Percentiles rank a stretch among this genome's conserved stretches.
Evolutionary conservation across 2,329 filamentous ascomycete genomes (phyloP).

Genomic region (Chrysoporthe puriensis): DNA sequence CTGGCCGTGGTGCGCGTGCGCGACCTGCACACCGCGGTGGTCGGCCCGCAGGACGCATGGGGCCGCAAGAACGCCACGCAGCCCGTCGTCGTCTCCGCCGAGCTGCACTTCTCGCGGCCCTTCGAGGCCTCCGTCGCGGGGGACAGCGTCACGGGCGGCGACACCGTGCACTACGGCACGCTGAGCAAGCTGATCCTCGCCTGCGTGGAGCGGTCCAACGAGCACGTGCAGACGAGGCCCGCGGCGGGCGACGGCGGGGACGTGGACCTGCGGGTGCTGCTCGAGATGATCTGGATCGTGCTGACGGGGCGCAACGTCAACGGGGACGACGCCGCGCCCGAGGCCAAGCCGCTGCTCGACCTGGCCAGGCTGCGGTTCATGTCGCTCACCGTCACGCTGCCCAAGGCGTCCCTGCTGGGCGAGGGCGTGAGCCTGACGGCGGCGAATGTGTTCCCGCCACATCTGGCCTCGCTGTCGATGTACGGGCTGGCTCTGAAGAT

Average conservation of each 20-base stretch:
- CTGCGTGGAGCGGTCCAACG: slow-evolving; percentile 39
- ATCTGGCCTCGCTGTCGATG: slow-evolving; percentile 30
- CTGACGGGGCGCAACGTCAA: slow-evolving; percentile 43
- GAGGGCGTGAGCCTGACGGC: slow-evolving; percentile 58
- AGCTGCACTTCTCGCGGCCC: slow-evolving; percentile 56
- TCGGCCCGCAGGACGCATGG: slow-evolving; percentile 70
- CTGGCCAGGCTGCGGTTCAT: slow-evolving; percentile 47
- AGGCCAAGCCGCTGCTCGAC: slow-evolving; percentile 42
- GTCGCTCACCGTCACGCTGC: slow-evolving; percentile 59
- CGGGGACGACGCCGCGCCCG: slow-evolving; percentile 36
- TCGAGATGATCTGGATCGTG: slow-evolving; percentile 43
- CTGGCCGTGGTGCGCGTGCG: slow-evolving; percentile 60
- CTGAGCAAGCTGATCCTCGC: slow-evolving; percentile 68
- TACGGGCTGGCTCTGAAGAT: slow-evolving; percentile 50
- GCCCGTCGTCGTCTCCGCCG: slow-evolving; percentile 63
- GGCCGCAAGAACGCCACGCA: slow-evolving; percentile 62
- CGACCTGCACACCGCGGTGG: slow-evolving; percentile 62
- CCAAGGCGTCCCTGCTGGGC: slow-evolving; percentile 71
- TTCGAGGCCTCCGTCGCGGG: slow-evolving; percentile 61
- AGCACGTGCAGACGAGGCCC: slow-evolving; percentile 33
- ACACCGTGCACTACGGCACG: slow-evolving; percentile 76
- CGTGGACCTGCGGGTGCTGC: slow-evolving; percentile 36
- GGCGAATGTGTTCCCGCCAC: slow-evolving; percentile 45
- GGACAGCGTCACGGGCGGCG: slow-evolving; percentile 63
- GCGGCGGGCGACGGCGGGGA: slow-evolving; percentile 32